These are phyloP conservation scores for Aspergillus texensis DNA, from an alignment of 2,329 filamentous ascomycete genomes.

Conservation along the genomic window DNA sequence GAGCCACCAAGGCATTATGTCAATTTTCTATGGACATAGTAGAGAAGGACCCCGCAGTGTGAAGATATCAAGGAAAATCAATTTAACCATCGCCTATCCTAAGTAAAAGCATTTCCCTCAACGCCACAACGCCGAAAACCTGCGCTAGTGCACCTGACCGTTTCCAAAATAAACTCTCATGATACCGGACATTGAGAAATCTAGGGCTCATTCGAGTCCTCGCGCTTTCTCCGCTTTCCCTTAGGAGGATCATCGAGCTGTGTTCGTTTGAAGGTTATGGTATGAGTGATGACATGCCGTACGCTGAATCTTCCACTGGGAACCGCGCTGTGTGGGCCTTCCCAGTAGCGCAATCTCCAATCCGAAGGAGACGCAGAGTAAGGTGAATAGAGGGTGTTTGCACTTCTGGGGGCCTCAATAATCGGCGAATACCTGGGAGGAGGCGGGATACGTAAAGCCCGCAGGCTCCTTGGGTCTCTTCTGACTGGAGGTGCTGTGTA, in stretches of 20 bases:
- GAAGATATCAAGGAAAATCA: not conserved
- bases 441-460: constrained; percentile 74
- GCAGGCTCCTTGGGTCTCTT: constrained; percentile 56
- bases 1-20: not conserved
- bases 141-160: constrained; percentile 4
- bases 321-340: constrained; percentile 62
- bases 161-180: not conserved
- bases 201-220: not conserved
- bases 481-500: constrained; percentile 63
- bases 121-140: not conserved
- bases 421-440: constrained; percentile 70
- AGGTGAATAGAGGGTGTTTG: constrained; percentile 44
- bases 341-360: constrained; percentile 70
- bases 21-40: not conserved
- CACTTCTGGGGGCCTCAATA: constrained; percentile 70
- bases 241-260: constrained; percentile 84
- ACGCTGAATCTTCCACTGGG: constrained; percentile 65
- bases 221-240: constrained; percentile 80
- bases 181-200: not conserved
- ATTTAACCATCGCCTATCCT: not conserved
- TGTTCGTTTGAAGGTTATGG: constrained; percentile 80
- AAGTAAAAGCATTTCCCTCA: not conserved
- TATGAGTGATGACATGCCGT: constrained; percentile 89
- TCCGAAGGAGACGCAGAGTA: constrained; percentile 61
- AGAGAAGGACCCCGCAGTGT: not conserved